Conservation (phyloP, 106 monocot genomes). For the Allium cepa region DNA sequence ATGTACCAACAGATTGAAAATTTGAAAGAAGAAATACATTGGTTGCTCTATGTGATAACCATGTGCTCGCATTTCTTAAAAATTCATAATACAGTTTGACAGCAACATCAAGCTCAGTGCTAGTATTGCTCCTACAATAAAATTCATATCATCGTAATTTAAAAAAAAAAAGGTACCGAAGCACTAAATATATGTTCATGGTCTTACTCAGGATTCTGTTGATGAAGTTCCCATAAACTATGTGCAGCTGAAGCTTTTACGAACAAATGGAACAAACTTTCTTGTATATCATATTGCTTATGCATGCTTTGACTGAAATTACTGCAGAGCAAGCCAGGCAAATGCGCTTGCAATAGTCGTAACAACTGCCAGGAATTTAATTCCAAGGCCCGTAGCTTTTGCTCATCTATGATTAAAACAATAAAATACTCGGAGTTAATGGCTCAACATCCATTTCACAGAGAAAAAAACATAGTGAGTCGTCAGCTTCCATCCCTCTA, state of each 20-base stretch:
- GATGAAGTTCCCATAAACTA: conserved; percentile 27
- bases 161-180: background rate
- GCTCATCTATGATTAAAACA: conserved; percentile 49
- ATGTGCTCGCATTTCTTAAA: conserved; percentile 69
- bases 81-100: conserved; percentile 54
- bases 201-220: conserved; percentile 35
- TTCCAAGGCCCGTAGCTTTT: conserved; percentile 65
- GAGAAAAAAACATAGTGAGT: too few relatives aligned
- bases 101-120: conserved; percentile 19
- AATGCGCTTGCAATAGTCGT: conserved; percentile 66
- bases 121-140: conserved; percentile 31
- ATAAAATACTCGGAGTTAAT: too few relatives aligned
- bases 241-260: conserved; percentile 50
- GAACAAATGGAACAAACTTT: conserved; percentile 35
- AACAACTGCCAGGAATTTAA: conserved; percentile 91
- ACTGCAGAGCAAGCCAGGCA: conserved; percentile 45
- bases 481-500: too few relatives aligned
- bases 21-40: conserved; percentile 37
- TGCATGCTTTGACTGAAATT: conserved; percentile 10
- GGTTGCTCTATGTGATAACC: conserved; percentile 72
- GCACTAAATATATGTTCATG: background rate
- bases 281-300: conserved; percentile 11
- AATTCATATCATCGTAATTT: too few relatives aligned
- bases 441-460: too few relatives aligned
- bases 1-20: background rate